phyloP scores from a whole-genome alignment of 2,329 filamentous ascomycete species.

The Dothiorella sarmentorum region DNA sequence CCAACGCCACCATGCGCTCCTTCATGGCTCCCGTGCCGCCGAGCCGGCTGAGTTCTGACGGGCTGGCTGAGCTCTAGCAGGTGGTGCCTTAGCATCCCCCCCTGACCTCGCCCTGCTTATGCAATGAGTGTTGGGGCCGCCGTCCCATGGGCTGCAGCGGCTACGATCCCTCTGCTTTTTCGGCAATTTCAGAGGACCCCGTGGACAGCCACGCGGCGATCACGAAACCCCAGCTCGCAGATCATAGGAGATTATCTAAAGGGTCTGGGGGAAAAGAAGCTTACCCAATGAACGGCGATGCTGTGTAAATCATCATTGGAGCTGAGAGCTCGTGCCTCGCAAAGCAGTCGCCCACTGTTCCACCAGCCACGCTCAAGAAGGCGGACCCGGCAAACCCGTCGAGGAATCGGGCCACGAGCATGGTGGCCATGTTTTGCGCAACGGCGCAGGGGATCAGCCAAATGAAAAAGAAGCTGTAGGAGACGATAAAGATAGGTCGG shows the following conservation, averaged over 20 bases:
- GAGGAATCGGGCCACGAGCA: slow-evolving; percentile 75
- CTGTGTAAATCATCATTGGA: slow-evolving; percentile 75
- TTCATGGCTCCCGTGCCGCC: slow-evolving; percentile 6
- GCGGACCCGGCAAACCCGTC: slow-evolving; percentile 66
- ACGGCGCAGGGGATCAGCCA: slow-evolving; percentile 81
- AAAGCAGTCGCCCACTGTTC: slow-evolving; percentile 81
- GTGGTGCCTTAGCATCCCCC: background rate
- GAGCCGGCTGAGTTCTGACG: slow-evolving; percentile 14
- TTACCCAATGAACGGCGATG: slow-evolving; percentile 49
- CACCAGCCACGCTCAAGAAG: slow-evolving; percentile 69
- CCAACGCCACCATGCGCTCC: slow-evolving; percentile 4
- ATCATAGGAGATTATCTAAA: slow-evolving; percentile 9
- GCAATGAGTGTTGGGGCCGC: background rate
- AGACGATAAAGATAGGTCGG: slow-evolving; percentile 72
- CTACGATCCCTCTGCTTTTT: background rate
- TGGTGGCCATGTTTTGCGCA: slow-evolving; percentile 75
- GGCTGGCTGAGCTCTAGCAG: slow-evolving; percentile 8
- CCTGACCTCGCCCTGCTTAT: background rate
- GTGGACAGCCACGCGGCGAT: slow-evolving; percentile 8
- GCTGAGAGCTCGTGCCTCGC: slow-evolving; percentile 47
- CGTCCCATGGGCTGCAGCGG: background rate
- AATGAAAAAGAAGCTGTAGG: slow-evolving; percentile 71
- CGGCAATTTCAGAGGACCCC: background rate
- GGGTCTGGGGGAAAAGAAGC: slow-evolving; percentile 4
- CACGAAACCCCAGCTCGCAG: slow-evolving; percentile 1